Evolutionary conservation across 2,329 filamentous ascomycete species (phyloP).

Genomic region (Fusarium sp.): DNA sequence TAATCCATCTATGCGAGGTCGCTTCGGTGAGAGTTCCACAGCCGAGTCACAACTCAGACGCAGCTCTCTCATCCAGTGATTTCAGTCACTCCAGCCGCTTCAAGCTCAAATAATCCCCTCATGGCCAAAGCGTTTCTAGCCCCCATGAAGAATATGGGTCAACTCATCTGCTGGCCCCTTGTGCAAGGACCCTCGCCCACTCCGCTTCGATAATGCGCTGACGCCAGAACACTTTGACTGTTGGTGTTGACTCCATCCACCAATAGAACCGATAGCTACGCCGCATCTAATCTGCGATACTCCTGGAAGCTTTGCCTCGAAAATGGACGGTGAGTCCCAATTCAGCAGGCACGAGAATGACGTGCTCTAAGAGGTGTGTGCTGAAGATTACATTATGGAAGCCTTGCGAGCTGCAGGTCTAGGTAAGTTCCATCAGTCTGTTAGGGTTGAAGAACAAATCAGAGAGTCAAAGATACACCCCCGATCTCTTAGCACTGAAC

Average conservation of each 20-base stretch:
- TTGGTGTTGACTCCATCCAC: slow-evolving; percentile 16
- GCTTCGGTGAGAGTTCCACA: not conserved
- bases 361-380: slow-evolving; percentile 13
- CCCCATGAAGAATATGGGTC: slow-evolving; percentile 15
- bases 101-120: slow-evolving; percentile 28
- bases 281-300: slow-evolving; percentile 31
- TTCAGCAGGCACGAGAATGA: slow-evolving; percentile 16
- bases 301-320: slow-evolving; percentile 2
- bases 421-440: not conserved
- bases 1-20: slow-evolving; percentile 15
- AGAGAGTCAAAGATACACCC: not conserved
- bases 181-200: slow-evolving; percentile 23
- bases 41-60: not conserved
- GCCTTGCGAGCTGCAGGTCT: not conserved
- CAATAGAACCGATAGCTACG: slow-evolving; percentile 16
- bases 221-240: slow-evolving; percentile 1
- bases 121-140: slow-evolving; percentile 29
- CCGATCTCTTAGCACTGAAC: not conserved
- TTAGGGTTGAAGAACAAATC: not conserved
- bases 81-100: not conserved
- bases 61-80: not conserved
- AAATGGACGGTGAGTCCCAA: slow-evolving; percentile 7
- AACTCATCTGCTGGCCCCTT: slow-evolving; percentile 25
- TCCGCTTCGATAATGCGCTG: slow-evolving; percentile 28
- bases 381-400: not conserved